These are phyloP conservation scores for Hippophae tibetana DNA, from an alignment of 306 rosid genomes.

Conservation along the genomic window DNA sequence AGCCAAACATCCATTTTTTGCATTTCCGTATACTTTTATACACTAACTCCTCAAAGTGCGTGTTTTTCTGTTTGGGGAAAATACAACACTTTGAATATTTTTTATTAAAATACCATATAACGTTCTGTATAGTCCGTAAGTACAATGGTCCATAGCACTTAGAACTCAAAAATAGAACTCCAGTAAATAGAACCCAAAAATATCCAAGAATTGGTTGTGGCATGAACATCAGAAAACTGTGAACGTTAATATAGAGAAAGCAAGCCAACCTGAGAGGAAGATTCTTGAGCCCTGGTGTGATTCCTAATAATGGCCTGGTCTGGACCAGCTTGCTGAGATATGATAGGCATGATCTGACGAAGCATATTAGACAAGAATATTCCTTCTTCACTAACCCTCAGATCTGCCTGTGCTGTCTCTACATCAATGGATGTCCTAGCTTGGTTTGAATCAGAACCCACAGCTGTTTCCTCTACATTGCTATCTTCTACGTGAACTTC, in stretches of 20 bases:
- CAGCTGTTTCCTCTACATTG: conserved; percentile 41
- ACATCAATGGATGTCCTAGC: conserved; percentile 40
- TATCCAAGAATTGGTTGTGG: background rate
- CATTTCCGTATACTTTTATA: background rate
- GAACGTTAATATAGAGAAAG: conserved; percentile 7
- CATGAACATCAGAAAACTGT: background rate
- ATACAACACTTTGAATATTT: too few species aligned
- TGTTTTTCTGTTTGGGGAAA: too few species aligned
- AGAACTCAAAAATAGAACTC: too few species aligned
- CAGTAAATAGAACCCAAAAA: background rate
- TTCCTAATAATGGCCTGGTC: conserved; percentile 36
- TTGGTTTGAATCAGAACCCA: conserved; percentile 33
- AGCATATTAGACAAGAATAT: conserved; percentile 67
- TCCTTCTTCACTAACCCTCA: conserved; percentile 63
- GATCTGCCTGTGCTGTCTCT: conserved; percentile 50
- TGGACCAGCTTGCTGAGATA: conserved; percentile 47
- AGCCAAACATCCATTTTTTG: background rate
- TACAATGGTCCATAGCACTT: too few species aligned
- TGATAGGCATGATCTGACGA: conserved; percentile 65
- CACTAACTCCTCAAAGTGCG: too few species aligned
- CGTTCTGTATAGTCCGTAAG: too few species aligned
- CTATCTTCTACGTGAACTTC: conserved; percentile 78
- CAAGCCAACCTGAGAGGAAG: conserved; percentile 45
- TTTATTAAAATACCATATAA: too few species aligned
- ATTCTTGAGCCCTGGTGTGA: conserved; percentile 28